phyloP scores from a whole-genome alignment of 2,329 filamentous ascomycete species.

The Sporothrix sp. region DNA sequence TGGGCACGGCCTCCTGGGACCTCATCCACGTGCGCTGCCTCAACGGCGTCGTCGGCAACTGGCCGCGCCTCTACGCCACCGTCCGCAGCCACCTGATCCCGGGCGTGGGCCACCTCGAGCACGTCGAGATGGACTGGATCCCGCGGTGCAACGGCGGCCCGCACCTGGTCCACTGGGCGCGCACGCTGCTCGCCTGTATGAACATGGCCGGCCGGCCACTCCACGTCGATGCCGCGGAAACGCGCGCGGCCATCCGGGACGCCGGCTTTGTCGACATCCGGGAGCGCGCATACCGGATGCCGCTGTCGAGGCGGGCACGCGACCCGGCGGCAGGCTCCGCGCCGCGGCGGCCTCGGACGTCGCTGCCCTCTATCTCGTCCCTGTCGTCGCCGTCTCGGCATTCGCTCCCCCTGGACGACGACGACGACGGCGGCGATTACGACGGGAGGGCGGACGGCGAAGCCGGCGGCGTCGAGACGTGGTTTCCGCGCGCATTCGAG shows the following conservation, averaged over 20 bases:
- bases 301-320: constrained; percentile 42
- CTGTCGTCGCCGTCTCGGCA: background rate
- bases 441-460: constrained; percentile 56
- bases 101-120: constrained; percentile 67
- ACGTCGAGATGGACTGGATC: constrained; percentile 78
- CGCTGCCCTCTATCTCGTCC: background rate
- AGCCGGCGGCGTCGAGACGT: constrained; percentile 58
- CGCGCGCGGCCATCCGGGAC: constrained; percentile 49
- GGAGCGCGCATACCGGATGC: constrained; percentile 58
- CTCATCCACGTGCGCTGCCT: constrained; percentile 76
- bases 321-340: background rate
- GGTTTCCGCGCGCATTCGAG: constrained; percentile 73
- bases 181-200: constrained; percentile 32
- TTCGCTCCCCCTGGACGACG: background rate
- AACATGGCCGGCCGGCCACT: constrained; percentile 55
- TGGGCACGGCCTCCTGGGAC: constrained; percentile 55
- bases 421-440: background rate
- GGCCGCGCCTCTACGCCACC: constrained; percentile 64
- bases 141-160: constrained; percentile 46
- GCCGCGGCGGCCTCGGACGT: background rate
- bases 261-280: constrained; percentile 74
- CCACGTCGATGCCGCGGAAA: constrained; percentile 44
- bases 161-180: constrained; percentile 7
- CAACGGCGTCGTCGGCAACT: constrained; percentile 66
- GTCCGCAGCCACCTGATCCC: constrained; percentile 64